Evolutionary conservation across 306 rosid genomes (phyloP).

Genomic region (Echinosophora koreensis): DNA sequence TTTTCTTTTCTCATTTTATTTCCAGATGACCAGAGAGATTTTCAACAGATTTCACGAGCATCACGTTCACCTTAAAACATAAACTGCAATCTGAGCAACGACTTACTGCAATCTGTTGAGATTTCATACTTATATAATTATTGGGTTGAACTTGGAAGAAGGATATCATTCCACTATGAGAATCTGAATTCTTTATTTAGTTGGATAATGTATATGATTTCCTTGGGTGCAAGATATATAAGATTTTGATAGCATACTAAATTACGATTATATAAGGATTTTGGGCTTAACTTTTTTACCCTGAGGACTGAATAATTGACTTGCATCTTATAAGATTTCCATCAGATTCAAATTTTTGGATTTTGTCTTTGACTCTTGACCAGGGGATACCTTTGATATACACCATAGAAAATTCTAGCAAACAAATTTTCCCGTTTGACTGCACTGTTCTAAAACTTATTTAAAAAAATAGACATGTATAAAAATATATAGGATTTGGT

Average conservation of each 20-base stretch:
- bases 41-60: background rate
- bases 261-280: background rate
- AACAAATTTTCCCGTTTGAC: no score
- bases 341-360: no score
- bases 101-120: background rate
- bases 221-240: no score
- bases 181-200: background rate
- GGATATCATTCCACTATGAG: background rate
- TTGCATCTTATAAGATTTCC: no score
- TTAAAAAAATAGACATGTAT: no score
- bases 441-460: no score
- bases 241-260: background rate
- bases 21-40: background rate
- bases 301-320: no score
- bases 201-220: background rate
- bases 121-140: background rate
- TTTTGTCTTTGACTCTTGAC: no score
- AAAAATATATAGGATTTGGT: no score
- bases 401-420: no score
- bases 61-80: constrained; percentile 10
- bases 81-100: background rate
- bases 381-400: no score
- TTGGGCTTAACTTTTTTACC: no score
- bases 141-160: constrained; percentile 5
- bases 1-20: background rate